Base-by-base conservation (phyloP, 73 alveolate species). In the Paraurostyla sp. region DNA sequence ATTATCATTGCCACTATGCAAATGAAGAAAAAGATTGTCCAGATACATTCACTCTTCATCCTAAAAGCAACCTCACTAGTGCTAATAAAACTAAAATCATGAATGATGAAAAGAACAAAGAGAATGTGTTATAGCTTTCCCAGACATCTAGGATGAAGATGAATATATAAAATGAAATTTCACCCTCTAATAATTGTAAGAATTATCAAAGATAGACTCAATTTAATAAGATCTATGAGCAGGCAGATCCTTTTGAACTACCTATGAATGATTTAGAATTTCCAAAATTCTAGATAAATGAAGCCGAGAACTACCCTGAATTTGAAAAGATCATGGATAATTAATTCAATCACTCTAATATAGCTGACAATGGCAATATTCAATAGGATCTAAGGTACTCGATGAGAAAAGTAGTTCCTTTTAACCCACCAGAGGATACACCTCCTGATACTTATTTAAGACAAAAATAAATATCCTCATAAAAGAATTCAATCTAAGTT, bases 381-480 rank as follows among this genome's bases (percentile, higher is more conserved):
- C 9, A 30, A 27, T 49, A 23, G 25, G 32, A 73, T 18, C 65
- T 50, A 27, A 73, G 86, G 46, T 73, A 73, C 27, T 73, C 86
- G 2, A 13, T 73, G 43, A 48, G 46, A 73, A 73, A 73, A 20
- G 86, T 73, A 4, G 54, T 48, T 3, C 86, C 86, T 3, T 73
- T 73, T 25, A 73, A 73, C 30, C 71, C 86, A 48, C 69, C 86
- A 9, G 86, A 73, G 49, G 86, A 73, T 29, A 73, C 86, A 6
- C 86, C 86, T 43, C 27, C 68, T 16, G 86, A 49, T 4, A 73
- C 4, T 22, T 73, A 48, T 73, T 30, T 73, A 45, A 73, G 86
- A 43, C 20, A 42, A 22, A 6, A 73, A 62, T 6, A 36, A 32
- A 4, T 60, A 60, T 22, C 80, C 15, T 27, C 51, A 15, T 60